These are phyloP conservation scores for Colletotrichum truncatum DNA, from an alignment of 2,329 filamentous ascomycete genomes.

Conservation along the genomic window DNA sequence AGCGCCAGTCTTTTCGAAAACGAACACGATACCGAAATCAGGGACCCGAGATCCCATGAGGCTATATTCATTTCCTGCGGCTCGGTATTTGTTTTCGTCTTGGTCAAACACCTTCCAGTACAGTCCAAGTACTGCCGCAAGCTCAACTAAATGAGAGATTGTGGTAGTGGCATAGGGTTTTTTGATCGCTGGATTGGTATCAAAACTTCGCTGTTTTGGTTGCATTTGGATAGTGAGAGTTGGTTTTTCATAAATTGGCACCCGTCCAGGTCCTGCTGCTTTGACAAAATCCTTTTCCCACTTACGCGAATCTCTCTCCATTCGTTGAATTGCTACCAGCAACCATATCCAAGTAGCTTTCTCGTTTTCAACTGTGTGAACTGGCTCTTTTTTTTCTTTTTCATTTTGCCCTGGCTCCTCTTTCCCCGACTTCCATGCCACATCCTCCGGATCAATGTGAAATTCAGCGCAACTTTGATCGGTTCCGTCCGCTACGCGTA, in stretches of 20 bases:
- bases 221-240: slow-evolving; percentile 11
- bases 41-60: slow-evolving; percentile 39
- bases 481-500: not conserved
- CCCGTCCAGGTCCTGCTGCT: no score
- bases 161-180: slow-evolving; percentile 46
- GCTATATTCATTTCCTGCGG: slow-evolving; percentile 47
- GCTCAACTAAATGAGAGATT: slow-evolving; percentile 45
- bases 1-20: slow-evolving; percentile 46
- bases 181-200: slow-evolving; percentile 4
- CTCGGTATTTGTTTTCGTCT: slow-evolving; percentile 44
- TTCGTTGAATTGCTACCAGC: not conserved
- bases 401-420: no score
- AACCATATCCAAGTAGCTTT: slow-evolving; percentile 8
- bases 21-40: slow-evolving; percentile 49
- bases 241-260: not conserved
- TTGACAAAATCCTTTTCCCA: no score
- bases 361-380: slow-evolving; percentile 21
- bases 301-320: not conserved
- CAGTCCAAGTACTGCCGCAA: slow-evolving; percentile 46
- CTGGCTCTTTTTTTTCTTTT: no score
- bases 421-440: no score
- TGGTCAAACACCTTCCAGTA: slow-evolving; percentile 52
- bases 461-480: not conserved
- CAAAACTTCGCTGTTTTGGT: slow-evolving; percentile 5
- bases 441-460: no score